Evolutionary conservation across 495 filamentous ascomycete genomes (phyloP).

Genomic region (Tricharina praecox): DNA sequence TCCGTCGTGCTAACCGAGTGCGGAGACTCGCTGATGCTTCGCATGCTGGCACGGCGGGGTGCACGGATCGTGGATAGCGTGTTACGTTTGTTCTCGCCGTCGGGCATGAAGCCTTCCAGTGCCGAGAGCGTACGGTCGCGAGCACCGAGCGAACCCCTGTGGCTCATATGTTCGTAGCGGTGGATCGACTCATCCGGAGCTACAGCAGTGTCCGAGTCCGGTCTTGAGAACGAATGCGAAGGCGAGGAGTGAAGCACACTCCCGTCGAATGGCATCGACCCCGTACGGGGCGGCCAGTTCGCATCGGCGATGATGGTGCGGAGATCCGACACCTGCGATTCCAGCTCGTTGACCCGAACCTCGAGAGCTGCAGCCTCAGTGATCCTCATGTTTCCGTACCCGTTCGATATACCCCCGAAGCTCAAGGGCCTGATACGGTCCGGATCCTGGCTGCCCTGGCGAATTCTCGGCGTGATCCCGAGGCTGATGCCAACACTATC

Average conservation of each 20-base stretch:
- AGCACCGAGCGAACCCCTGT: background rate
- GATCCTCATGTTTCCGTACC: slow-evolving; percentile 25
- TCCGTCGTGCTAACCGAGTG: slow-evolving; percentile 37
- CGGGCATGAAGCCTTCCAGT: slow-evolving; percentile 14
- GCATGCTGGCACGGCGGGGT: slow-evolving; percentile 6
- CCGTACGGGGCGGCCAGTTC: background rate
- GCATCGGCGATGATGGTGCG: slow-evolving; percentile 3
- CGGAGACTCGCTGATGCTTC: slow-evolving; percentile 12
- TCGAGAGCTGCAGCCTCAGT: slow-evolving; percentile 25
- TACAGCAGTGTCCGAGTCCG: slow-evolving; percentile 10
- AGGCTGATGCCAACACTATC: background rate
- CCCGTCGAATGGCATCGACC: background rate
- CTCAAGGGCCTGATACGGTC: slow-evolving; percentile 15
- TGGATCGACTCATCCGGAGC: slow-evolving; percentile 9
- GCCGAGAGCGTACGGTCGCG: slow-evolving; percentile 15
- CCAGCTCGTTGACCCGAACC: slow-evolving; percentile 21
- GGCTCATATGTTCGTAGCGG: background rate
- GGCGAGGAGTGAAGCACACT: background rate
- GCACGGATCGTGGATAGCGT: slow-evolving; percentile 22
- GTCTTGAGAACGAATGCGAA: background rate
- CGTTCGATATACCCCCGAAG: slow-evolving; percentile 19
- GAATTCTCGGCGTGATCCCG: background rate
- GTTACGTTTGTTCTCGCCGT: slow-evolving; percentile 13
- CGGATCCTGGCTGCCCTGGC: slow-evolving; percentile 3
- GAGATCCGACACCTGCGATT: slow-evolving; percentile 10